Conservation (phyloP, 116 monocot species). For the Cymodocea nodosa region DNA sequence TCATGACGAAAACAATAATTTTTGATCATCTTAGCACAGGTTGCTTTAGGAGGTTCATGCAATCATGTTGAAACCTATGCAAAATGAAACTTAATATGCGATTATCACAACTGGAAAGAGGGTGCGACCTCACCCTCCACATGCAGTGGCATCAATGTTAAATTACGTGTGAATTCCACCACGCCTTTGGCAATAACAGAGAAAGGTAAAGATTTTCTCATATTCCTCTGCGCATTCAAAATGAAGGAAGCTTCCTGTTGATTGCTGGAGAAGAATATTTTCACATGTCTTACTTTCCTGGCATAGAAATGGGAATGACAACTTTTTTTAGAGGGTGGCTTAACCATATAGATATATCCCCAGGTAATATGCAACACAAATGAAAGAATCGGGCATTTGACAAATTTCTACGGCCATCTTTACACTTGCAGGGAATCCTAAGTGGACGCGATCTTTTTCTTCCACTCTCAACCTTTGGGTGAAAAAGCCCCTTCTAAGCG, state of each 20-base stretch:
- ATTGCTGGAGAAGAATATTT: neutral
- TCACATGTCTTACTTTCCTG: neutral
- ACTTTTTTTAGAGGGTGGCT: neutral
- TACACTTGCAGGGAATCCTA: neutral
- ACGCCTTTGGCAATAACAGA: neutral
- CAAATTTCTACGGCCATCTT: neutral
- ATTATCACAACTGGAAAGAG: no score
- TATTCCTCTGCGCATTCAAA: neutral
- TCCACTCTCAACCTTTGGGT: neutral
- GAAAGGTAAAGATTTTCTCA: no score
- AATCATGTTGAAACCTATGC: no score
- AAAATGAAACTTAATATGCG: no score
- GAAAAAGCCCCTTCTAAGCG: neutral
- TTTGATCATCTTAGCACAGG: no score
- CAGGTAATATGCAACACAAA: neutral
- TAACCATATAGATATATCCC: conserved; percentile 2
- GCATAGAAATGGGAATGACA: neutral
- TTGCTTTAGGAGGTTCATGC: no score
- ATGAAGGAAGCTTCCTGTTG: neutral
- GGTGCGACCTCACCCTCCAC: no score
- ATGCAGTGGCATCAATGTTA: no score
- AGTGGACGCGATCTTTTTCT: neutral
- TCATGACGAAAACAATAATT: no score
- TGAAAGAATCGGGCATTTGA: neutral
- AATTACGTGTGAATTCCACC: neutral